These are phyloP conservation scores for Neurospora cerealis DNA, from an alignment of 495 filamentous ascomycete species.

Conservation along the genomic window DNA sequence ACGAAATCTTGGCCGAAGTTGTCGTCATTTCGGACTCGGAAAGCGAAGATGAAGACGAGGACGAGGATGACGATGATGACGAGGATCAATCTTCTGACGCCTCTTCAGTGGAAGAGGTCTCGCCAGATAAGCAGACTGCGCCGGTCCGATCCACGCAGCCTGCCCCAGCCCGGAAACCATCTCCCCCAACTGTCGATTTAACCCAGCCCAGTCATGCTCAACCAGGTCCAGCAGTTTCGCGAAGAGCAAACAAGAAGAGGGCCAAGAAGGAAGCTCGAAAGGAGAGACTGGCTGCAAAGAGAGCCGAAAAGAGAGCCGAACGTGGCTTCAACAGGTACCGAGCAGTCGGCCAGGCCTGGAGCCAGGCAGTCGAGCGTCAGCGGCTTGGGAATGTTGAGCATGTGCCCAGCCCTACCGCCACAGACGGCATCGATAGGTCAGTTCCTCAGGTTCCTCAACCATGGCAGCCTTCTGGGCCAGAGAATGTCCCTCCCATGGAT, in stretches of 20 bases:
- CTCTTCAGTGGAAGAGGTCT: slow-evolving; percentile 4
- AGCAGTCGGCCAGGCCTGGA: slow-evolving; percentile 25
- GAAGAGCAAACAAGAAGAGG: slow-evolving; percentile 3
- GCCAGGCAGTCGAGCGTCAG: slow-evolving; percentile 20
- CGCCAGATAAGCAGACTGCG: background rate
- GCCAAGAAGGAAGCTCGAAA: slow-evolving; percentile 13
- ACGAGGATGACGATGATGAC: slow-evolving; percentile 12
- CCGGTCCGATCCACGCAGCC: background rate
- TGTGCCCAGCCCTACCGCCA: background rate
- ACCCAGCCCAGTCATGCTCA: background rate
- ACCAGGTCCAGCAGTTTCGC: background rate
- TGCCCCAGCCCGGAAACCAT: background rate
- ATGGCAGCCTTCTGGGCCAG: background rate
- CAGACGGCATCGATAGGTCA: background rate
- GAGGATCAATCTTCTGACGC: slow-evolving; percentile 11
- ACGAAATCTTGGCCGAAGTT: slow-evolving; percentile 72
- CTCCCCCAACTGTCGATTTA: background rate
- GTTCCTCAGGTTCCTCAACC: slow-evolving; percentile 3
- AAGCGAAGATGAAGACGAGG: slow-evolving; percentile 48
- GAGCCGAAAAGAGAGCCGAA: slow-evolving; percentile 17
- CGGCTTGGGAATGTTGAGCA: slow-evolving; percentile 8
- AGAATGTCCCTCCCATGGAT: background rate
- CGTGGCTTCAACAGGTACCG: slow-evolving; percentile 30
- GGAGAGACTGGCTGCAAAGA: slow-evolving; percentile 7
- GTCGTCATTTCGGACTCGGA: slow-evolving; percentile 78